Evolutionary conservation across 257 asterid genomes (phyloP), one percentile per base, ranked within the genome.

Genomic region (Nicotiana paniculata): DNA sequence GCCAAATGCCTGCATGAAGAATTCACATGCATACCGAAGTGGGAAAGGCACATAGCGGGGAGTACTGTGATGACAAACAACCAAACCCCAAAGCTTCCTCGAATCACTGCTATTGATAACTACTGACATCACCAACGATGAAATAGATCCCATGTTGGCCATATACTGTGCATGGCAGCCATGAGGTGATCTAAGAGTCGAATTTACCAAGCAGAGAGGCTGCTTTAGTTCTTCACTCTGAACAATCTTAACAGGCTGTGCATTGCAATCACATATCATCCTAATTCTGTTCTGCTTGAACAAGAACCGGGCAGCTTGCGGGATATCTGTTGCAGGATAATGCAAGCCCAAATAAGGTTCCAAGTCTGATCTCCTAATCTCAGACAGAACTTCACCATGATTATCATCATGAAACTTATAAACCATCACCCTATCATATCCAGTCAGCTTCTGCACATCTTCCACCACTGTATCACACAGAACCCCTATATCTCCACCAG

Each of bases 321-420:
- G 96, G 32, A 93, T 83, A 87, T 93, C 96, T 1, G 88, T 86
- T 4, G 96, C 93, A 39, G 97, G 97, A 84, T 93, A 91, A 84
- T 90, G 97, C 88, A 91, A 46, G 1, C 97, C 93, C 33, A 90
- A 77, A 81, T 90, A 93, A 15, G 95, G 90, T 35, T 90, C 97
- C 61, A 93, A 87, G 3, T 89, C 92, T 2, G 93, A 82, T 82
- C 90, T 77, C 70, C 90, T 87, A 81, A 90, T 88, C 67, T 93
- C 95, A 0, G 95, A 88, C 84, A 93, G 83, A 57, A 93, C 87
- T 84, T 91, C 95, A 30, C 95, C 95, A 30, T 93, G 97, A 82
- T 87, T 80, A 84, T 93, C 96, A 3, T 89, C 93, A 17, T 90
- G 95, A 81, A 93, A 91, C 85, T 84, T 93, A 74, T 91, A 93